phyloP scores from a whole-genome alignment of 495 filamentous ascomycete species.

The Amphirosellinia nigrospora region DNA sequence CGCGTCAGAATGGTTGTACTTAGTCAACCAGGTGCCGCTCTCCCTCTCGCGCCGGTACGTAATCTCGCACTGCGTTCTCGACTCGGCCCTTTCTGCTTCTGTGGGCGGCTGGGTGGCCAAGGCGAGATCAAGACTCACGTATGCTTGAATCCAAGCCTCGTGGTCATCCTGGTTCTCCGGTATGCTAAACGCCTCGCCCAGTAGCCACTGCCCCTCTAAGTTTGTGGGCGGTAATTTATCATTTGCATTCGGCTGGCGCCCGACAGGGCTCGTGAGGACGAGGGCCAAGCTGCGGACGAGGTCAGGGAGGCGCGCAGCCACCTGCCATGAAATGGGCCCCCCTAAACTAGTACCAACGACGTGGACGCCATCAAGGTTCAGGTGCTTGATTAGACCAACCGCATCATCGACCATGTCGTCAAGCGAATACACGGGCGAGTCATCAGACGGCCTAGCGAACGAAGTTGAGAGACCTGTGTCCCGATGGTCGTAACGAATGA shows the following conservation, averaged over 20 bases:
- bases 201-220: slow-evolving; percentile 14
- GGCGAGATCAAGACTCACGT: slow-evolving; percentile 15
- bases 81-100: slow-evolving; percentile 24
- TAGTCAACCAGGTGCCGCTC: slow-evolving; percentile 24
- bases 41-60: slow-evolving; percentile 22
- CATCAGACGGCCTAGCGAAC: background rate
- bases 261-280: slow-evolving; percentile 19
- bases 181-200: slow-evolving; percentile 1
- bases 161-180: slow-evolving; percentile 1
- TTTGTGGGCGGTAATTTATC: background rate
- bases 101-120: slow-evolving; percentile 14
- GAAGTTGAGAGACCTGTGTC: background rate
- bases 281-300: slow-evolving; percentile 16
- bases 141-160: slow-evolving; percentile 21
- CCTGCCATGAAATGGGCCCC: slow-evolving; percentile 19
- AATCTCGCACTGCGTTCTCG: slow-evolving; percentile 14
- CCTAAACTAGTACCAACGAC: slow-evolving; percentile 19
- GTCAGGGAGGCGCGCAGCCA: slow-evolving; percentile 14
- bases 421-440: slow-evolving; percentile 10
- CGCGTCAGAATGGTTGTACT: slow-evolving; percentile 26
- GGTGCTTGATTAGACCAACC: slow-evolving; percentile 22
- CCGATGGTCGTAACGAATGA: slow-evolving; percentile 7
- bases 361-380: slow-evolving; percentile 7
- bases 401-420: slow-evolving; percentile 22
- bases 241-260: slow-evolving; percentile 10